Conservation (phyloP, 306 rosid species). For the Cucumis hystrix region DNA sequence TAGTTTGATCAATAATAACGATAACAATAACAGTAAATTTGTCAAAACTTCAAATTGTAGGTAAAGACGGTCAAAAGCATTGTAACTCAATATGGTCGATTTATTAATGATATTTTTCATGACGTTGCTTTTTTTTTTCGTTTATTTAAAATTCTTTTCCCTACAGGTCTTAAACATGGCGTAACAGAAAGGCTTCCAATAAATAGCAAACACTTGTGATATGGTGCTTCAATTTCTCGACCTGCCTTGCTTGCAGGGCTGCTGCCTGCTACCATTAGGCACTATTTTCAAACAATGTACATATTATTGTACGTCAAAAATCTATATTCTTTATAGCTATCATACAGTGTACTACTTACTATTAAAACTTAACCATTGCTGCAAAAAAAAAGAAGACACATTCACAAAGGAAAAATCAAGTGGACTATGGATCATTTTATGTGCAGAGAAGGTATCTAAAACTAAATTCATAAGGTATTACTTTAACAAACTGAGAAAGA, state of each 20-base stretch:
- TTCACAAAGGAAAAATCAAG: not conserved
- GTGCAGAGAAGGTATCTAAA: slow-evolving; percentile 82
- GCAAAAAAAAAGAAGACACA: not conserved
- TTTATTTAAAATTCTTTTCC: no score
- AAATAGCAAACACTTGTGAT: not conserved
- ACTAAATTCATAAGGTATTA: slow-evolving; percentile 73
- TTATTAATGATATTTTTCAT: no score
- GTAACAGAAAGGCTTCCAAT: not conserved
- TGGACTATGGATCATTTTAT: slow-evolving; percentile 3
- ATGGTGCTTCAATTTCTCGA: not conserved
- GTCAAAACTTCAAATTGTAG: no score
- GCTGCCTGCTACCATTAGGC: not conserved
- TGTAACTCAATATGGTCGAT: no score
- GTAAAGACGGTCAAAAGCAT: no score
- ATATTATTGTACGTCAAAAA: not conserved
- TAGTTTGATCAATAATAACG: no score
- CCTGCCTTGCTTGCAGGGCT: not conserved
- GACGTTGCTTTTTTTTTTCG: no score
- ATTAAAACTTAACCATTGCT: not conserved
- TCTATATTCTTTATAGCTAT: not conserved
- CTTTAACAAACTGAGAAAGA: slow-evolving; percentile 59
- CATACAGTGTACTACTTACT: not conserved
- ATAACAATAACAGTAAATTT: no score
- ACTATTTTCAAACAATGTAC: not conserved
- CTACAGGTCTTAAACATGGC: no score